These are phyloP conservation scores for Syzygium malaccense DNA, from an alignment of 441 rosid genomes.

Conservation along the genomic window DNA sequence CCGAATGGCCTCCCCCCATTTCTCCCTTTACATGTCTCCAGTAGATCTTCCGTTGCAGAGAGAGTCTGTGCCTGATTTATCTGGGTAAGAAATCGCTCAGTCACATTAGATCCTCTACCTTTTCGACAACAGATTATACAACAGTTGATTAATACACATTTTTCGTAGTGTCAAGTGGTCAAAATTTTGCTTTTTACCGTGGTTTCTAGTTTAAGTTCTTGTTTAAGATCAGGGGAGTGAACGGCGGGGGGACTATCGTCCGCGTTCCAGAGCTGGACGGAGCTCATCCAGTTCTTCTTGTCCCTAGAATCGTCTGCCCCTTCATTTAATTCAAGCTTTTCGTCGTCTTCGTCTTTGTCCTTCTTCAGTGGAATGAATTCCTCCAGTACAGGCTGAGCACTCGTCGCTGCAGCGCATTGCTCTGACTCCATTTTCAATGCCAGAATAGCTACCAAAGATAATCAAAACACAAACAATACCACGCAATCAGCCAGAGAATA, in stretches of 20 bases:
- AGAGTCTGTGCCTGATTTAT: slow-evolving; percentile 18
- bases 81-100: slow-evolving; percentile 15
- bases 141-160: neutral
- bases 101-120: neutral
- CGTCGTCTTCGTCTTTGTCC: slow-evolving; percentile 19
- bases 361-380: slow-evolving; percentile 71
- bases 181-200: slow-evolving; percentile 27
- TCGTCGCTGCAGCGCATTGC: slow-evolving; percentile 31
- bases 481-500: neutral
- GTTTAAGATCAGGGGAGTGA: slow-evolving; percentile 18
- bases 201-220: slow-evolving; percentile 26
- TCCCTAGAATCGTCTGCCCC: slow-evolving; percentile 35
- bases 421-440: slow-evolving; percentile 43
- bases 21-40: slow-evolving; percentile 21
- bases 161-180: neutral
- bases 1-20: slow-evolving; percentile 21
- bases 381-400: slow-evolving; percentile 56
- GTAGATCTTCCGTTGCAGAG: slow-evolving; percentile 15
- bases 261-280: slow-evolving; percentile 71
- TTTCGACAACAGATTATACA: neutral
- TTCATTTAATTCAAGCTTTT: neutral
- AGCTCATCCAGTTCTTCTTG: slow-evolving; percentile 67
- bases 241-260: slow-evolving; percentile 22
- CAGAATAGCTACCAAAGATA: slow-evolving; percentile 45
- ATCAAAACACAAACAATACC: slow-evolving; percentile 6